These are phyloP conservation scores for Aspergillus heteromorphus DNA, from an alignment of 495 filamentous ascomycete genomes.

Conservation along the genomic window DNA sequence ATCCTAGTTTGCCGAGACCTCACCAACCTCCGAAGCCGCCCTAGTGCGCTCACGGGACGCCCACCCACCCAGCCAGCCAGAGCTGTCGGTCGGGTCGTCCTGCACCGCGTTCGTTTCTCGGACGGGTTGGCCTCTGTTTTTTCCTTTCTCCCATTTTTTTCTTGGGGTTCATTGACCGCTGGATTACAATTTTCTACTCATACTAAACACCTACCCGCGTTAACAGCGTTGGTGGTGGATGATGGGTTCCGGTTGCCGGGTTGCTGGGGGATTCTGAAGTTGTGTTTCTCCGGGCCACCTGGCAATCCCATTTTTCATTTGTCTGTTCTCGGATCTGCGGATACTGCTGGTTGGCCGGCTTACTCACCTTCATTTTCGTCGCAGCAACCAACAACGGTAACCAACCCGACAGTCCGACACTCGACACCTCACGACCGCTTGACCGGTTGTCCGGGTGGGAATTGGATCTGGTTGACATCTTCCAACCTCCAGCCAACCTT, in stretches of 20 bases:
- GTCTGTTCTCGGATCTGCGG: conserved; percentile 34
- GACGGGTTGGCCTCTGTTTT: background rate
- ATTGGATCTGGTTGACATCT: too few species aligned
- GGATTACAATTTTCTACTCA: background rate
- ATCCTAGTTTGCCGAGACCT: conserved; percentile 36
- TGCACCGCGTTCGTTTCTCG: background rate
- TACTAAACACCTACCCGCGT: too few species aligned
- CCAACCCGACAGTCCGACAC: too few species aligned
- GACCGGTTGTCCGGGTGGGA: conserved; percentile 4
- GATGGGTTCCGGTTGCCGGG: background rate
- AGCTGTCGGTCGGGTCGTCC: conserved; percentile 1
- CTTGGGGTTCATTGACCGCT: background rate
- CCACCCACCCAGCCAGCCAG: conserved; percentile 4
- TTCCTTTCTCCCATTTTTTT: background rate
- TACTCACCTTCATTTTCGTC: conserved; percentile 37
- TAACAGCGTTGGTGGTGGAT: background rate
- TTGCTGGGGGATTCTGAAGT: background rate
- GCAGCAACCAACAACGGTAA: conserved; percentile 24
- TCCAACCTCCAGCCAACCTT: too few species aligned
- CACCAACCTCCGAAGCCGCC: conserved; percentile 44
- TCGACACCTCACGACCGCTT: background rate
- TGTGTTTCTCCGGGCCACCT: conserved; percentile 24
- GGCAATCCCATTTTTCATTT: conserved; percentile 30
- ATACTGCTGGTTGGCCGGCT: conserved; percentile 26
- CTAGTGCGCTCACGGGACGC: conserved; percentile 33